These are phyloP conservation scores for Hortaea sp. DNA, from an alignment of 2,329 filamentous ascomycete species.

Conservation along the genomic window DNA sequence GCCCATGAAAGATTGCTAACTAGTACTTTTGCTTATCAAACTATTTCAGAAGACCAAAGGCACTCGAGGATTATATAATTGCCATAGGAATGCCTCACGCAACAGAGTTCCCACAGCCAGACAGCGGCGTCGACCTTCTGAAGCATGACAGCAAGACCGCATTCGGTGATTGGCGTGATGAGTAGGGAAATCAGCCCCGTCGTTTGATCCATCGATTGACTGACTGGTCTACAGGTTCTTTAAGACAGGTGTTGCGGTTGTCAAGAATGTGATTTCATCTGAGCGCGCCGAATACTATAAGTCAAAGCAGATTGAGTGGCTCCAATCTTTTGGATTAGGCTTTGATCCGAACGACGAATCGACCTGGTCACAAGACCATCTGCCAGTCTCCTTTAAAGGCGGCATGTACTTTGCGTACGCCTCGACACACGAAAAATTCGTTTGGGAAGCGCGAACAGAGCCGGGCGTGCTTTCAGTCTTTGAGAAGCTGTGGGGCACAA, in stretches of 20 bases:
- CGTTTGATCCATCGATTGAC: no score
- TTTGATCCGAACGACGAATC: background rate
- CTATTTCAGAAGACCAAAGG: no score
- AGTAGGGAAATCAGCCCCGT: no score
- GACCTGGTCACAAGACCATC: background rate
- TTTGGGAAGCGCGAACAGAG: conserved; percentile 39
- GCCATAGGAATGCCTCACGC: no score
- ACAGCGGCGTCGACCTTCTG: no score
- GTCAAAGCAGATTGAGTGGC: background rate
- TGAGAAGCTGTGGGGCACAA: conserved; percentile 36
- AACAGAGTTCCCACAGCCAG: no score
- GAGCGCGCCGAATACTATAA: background rate
- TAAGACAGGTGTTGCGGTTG: background rate
- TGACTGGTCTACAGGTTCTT: no score
- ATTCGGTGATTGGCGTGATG: no score
- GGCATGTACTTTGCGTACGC: conserved; percentile 41
- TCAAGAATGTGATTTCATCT: background rate
- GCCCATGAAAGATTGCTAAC: no score
- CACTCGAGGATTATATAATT: no score
- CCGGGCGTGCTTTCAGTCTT: conserved; percentile 38
- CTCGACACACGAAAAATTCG: conserved; percentile 40
- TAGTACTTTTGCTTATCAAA: no score
- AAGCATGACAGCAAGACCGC: no score
- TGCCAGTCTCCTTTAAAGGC: conserved; percentile 34
- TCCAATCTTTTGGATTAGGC: background rate